Evolutionary conservation across 2,329 filamentous ascomycete species (phyloP), one percentile per base, ranked within the genome.

Genomic region (Colletotrichum brevisporum): DNA sequence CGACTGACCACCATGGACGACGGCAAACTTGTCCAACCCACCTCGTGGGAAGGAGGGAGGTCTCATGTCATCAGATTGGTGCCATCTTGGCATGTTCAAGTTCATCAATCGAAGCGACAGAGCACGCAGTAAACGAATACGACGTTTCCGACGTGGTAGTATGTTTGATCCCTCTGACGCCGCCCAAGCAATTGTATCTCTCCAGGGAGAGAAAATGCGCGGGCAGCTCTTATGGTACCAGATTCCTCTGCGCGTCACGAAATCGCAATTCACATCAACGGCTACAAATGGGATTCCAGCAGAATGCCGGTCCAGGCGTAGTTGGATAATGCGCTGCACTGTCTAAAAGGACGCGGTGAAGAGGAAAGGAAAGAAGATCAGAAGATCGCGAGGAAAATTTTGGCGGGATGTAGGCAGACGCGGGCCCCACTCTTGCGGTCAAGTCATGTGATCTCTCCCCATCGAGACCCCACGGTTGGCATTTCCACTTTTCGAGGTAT

Each of bases 161-260:
- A 89, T 94, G 92, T 94, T 76, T 84, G 90, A 87, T 88, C 83
- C 91, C 89, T 94, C 92, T 94, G 92, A 95, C 92, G 90, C 92
- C 89, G 91, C 90, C 91, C 88, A 87, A 88, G 89, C 78, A 80
- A 78, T 78, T 77, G 84, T 36, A 31, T 45, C 56, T 54, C 83
- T 86, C 86, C 57, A 27, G 60, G 27, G 41, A 66, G 31, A 54
- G 27, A 36, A 52, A 50, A 24, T 89, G 84, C 89, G 83, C 86
- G 87, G 89, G 88, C 90, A 91, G 90, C 85, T 92, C 90, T 92
- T 91, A 91, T 91, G 87, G 88, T 83, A 88, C 86, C 87, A 83
- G 77, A 76, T 80, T 78, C 73, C 81, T 87, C 76, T 86, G 80
- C 76, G 81, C 84, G 75, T 73, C 79, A 71, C 85, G 80, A 83